Evolutionary conservation across 345 rosid species (phyloP).

Genomic region (Arabidopsis suecica): DNA sequence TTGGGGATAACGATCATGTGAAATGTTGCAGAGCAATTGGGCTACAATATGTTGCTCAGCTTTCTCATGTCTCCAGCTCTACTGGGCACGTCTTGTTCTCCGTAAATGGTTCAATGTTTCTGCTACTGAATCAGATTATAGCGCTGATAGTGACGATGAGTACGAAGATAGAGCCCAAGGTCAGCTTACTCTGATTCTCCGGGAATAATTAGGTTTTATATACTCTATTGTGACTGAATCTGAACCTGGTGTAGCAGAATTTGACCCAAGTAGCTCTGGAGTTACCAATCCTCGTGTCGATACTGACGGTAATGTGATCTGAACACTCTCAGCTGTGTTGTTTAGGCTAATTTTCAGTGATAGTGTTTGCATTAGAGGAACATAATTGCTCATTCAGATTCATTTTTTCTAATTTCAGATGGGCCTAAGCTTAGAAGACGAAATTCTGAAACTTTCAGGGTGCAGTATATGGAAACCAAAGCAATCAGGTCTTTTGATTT

Average conservation of each 20-base stretch:
- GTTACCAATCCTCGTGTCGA: conserved; percentile 17
- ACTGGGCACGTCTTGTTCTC: conserved; percentile 75
- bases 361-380: not conserved
- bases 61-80: conserved; percentile 79
- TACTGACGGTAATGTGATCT: conserved; percentile 18
- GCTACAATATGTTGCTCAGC: conserved; percentile 82
- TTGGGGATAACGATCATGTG: not conserved
- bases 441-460: conserved; percentile 82
- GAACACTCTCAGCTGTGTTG: not conserved
- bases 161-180: conserved; percentile 30
- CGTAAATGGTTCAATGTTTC: conserved; percentile 80
- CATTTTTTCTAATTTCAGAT: conserved; percentile 47
- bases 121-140: conserved; percentile 68
- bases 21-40: conserved; percentile 66
- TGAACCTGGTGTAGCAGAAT: conserved; percentile 21
- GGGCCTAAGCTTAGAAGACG: conserved; percentile 63
- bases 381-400: not conserved
- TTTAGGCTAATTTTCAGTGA: conserved; percentile 3
- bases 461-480: conserved; percentile 78
- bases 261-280: conserved; percentile 36
- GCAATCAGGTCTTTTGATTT: conserved; percentile 64
- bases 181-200: not conserved
- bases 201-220: not conserved
- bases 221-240: conserved; percentile 9
- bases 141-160: conserved; percentile 51